Conservation (phyloP, 345 rosid genomes). For the Pistacia atlantica region DNA sequence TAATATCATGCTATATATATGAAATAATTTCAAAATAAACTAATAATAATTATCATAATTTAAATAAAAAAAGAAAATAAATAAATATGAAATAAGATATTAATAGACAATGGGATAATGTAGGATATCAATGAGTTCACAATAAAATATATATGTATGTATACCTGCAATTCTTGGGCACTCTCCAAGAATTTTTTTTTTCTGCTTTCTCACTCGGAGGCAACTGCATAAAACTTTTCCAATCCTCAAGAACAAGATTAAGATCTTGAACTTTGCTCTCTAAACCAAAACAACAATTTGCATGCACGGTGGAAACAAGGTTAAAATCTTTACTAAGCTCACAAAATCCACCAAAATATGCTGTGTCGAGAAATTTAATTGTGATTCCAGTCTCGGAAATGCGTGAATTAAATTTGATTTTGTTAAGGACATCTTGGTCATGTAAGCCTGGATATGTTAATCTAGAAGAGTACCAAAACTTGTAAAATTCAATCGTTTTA, state of each 20-base stretch:
- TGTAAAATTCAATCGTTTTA: slow-evolving; percentile 59
- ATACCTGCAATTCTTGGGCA: slow-evolving; percentile 61
- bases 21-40: too few relatives aligned
- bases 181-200: slow-evolving; percentile 48
- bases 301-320: slow-evolving; percentile 78
- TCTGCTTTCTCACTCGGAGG: slow-evolving; percentile 20
- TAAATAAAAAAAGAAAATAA: too few relatives aligned
- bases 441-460: slow-evolving; percentile 45
- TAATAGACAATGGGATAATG: too few relatives aligned
- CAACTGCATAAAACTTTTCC: slow-evolving; percentile 48
- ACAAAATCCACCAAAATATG: slow-evolving; percentile 74
- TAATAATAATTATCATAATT: too few relatives aligned
- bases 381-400: slow-evolving; percentile 36
- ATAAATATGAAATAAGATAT: too few relatives aligned
- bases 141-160: too few relatives aligned
- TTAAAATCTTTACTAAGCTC: slow-evolving; percentile 55
- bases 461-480: slow-evolving; percentile 67
- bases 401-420: slow-evolving; percentile 48
- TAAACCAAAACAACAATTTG: slow-evolving; percentile 76
- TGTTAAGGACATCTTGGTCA: slow-evolving; percentile 82
- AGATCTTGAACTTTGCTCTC: slow-evolving; percentile 65
- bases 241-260: slow-evolving; percentile 54
- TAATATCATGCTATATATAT: too few relatives aligned
- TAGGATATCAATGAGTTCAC: neutral
- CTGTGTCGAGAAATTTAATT: slow-evolving; percentile 68